Conservation (phyloP, 805 yeast genomes). For the Metschnikowia bowlesiae region DNA sequence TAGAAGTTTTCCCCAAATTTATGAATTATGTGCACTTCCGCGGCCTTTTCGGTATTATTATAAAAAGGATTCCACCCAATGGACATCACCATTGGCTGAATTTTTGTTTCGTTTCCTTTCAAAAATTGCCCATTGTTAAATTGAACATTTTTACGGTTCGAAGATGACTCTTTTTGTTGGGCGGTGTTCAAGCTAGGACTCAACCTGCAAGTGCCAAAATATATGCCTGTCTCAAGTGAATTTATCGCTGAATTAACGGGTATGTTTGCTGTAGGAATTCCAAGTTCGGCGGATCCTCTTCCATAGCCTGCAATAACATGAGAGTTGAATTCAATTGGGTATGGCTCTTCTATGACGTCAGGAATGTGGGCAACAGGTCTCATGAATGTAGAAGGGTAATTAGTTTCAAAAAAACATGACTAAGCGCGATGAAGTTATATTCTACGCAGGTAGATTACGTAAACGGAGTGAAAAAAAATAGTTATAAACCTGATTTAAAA, state of each 20-base stretch:
- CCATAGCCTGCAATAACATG: constrained; percentile 82
- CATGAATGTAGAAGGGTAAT: constrained; percentile 13
- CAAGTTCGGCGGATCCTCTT: constrained; percentile 88
- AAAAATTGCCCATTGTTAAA: constrained; percentile 61
- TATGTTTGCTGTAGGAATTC: constrained; percentile 93
- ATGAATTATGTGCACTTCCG: constrained; percentile 83
- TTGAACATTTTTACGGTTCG: constrained; percentile 26
- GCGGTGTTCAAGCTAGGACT: constrained; percentile 16
- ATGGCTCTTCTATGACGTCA: constrained; percentile 48
- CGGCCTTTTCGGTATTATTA: constrained; percentile 72
- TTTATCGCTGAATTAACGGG: constrained; percentile 50
- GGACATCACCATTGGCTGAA: constrained; percentile 88
- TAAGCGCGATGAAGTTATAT: background rate
- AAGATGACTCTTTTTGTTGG: constrained; percentile 8
- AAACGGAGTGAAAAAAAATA: background rate
- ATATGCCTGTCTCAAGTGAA: constrained; percentile 69
- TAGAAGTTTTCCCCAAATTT: constrained; percentile 66
- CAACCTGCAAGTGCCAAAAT: constrained; percentile 70
- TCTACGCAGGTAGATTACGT: background rate
- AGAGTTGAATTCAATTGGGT: constrained; percentile 41
- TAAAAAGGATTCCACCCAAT: constrained; percentile 95
- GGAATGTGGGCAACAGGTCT: constrained; percentile 43
- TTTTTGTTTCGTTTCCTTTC: constrained; percentile 36
- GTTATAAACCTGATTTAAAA: constrained; percentile 24
- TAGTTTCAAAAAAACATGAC: background rate